A percentile compares a stretch with the other conserved stretches of the same genome.
phyloP scores from a whole-genome alignment of 768 basidiomycete species.

The Agrocybe pediades region DNA sequence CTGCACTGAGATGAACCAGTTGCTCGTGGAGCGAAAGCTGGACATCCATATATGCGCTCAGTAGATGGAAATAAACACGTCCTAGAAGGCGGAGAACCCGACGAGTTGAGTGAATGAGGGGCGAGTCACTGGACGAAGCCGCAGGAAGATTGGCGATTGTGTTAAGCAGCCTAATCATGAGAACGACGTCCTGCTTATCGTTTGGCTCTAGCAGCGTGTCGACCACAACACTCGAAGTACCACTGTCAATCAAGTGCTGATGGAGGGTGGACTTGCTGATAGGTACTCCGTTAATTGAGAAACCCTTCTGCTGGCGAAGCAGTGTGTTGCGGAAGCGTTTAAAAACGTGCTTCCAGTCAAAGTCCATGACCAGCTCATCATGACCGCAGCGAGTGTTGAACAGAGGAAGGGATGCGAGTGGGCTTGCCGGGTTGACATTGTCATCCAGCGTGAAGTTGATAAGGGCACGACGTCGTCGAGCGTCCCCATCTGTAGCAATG shows the following conservation, averaged over 20 bases:
- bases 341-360: conserved; percentile 31
- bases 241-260: conserved; percentile 18
- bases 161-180: conserved; percentile 17
- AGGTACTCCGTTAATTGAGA: conserved; percentile 17
- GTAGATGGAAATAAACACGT: conserved; percentile 15
- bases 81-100: conserved; percentile 21
- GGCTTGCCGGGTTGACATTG: conserved; percentile 11
- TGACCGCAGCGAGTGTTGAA: conserved; percentile 27
- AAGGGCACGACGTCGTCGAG: conserved; percentile 20
- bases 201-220: conserved; percentile 23
- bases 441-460: conserved; percentile 14
- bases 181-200: conserved; percentile 29
- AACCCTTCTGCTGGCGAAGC: conserved; percentile 21
- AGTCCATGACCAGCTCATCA: conserved; percentile 28
- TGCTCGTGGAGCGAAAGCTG: conserved; percentile 26
- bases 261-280: conserved; percentile 19
- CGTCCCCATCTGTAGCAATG: conserved; percentile 28
- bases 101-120: conserved; percentile 10
- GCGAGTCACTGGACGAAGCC: neutral
- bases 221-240: conserved; percentile 5
- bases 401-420: conserved; percentile 19
- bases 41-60: conserved; percentile 25
- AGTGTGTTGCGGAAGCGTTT: conserved; percentile 27
- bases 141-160: conserved; percentile 11
- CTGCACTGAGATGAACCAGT: conserved; percentile 25